Base-by-base conservation (phyloP, 345 rosid genomes). In the Balakata baccata region DNA sequence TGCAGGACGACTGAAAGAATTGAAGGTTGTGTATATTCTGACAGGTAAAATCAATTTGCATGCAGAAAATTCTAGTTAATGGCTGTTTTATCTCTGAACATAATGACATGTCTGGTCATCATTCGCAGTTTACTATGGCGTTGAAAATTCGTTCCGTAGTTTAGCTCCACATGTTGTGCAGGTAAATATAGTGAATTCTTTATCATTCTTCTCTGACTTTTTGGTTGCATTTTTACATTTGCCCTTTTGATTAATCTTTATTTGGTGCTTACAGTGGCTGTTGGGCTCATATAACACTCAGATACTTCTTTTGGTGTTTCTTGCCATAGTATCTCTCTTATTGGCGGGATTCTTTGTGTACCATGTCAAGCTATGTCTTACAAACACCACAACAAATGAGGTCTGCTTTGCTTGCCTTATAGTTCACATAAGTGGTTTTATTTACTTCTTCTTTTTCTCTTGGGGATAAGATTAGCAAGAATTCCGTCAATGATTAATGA, bases 371-470 rank as follows among this genome's bases (percentile, higher is more conserved):
- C 94, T 95, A 20, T 92, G 98, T 73, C 79, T 85, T 73, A 86
- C 84, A 71, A 95, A 95, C 89, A 91, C 89, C 25, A 95, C 99
- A 60, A 91, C 99, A 57, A 95, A 92, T 46, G 97, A 92, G 97
- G 98, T 89, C 22, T 43, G 49, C 49, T 53, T 47, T 63, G 1
- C 22, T 66, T 51, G 22, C 18, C 11, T 29, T 69, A 3, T 57
- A 6, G 57, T 39, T 43, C 12, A 37, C 18, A 4, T 1, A 61
- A n/a, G 11, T 74, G 3, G 53, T 18, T 51, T 62, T 65, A 3
- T 64, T 11, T 72, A 1, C 52, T 37, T 72, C 37, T 39, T 45
- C 43, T 57, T 17, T 69, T 41, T 56, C 45, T 22, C 12, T 50
- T 38, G 52, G 54, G 60, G 9, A 25, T 64, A 65, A 13, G 29